phyloP scores from a whole-genome alignment of 192 early-diverging fungal species.

The Backusella westeae region DNA sequence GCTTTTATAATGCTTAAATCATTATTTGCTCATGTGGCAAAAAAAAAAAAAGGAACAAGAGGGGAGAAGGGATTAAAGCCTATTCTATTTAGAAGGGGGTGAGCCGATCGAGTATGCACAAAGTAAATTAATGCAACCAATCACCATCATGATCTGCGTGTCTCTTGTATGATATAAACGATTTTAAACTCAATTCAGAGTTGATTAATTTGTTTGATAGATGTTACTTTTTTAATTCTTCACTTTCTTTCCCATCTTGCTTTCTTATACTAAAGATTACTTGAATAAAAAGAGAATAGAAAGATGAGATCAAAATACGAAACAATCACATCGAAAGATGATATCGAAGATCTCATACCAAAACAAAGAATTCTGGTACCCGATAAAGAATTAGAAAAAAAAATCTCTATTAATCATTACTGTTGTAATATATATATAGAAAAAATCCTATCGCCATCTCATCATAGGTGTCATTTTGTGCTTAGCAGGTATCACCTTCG shows the following conservation, averaged over 20 bases:
- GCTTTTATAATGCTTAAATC: neutral
- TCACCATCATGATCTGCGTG: neutral
- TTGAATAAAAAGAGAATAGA: neutral
- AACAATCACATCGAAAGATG: neutral
- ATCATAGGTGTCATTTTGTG: neutral
- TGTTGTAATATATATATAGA: neutral
- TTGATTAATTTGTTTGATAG: neutral
- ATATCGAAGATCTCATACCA: neutral
- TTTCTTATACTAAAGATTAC: neutral
- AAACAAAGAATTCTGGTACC: neutral
- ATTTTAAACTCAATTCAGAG: neutral
- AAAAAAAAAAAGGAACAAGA: neutral
- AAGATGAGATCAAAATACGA: neutral
- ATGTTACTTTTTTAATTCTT: neutral
- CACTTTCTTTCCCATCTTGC: neutral
- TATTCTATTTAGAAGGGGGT: neutral
- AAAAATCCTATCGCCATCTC: neutral
- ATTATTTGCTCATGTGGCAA: constrained; percentile 4
- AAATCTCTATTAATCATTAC: too few species aligned
- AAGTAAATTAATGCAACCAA: neutral
- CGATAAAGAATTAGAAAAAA: neutral
- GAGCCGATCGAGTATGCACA: neutral
- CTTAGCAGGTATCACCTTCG: neutral
- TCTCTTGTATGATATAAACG: neutral
- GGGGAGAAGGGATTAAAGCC: neutral